Evolutionary conservation across 2,329 filamentous ascomycete species (phyloP), one percentile per base, ranked within the genome.

Genomic region (Botrytis porri): DNA sequence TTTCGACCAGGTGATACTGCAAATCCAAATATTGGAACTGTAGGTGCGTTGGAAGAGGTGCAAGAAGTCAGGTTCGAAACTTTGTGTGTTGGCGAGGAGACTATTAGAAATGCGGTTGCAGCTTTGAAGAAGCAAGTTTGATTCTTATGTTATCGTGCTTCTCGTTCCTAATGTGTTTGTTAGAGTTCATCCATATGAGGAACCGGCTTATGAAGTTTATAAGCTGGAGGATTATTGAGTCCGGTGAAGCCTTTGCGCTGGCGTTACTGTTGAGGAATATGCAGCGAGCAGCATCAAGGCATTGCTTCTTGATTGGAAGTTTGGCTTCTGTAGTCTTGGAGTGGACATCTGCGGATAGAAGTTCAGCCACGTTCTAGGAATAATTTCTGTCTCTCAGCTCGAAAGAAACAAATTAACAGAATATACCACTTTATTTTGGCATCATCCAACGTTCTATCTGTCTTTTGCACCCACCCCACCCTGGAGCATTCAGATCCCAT

Each of bases 1-100:
- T 93, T 93, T 80, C 86, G 88, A 0, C 90, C 90, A 0, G 88
- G 88, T 0, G 84, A 85, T 72, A 80, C 83, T 0, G 89, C 91
- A 0, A 90, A 90, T 66, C 90, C 91, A 5, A 82, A 88, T 77
- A 88, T 92, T 74, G 91, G 91, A 0, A 81, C 82, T 16, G 82
- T 85, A 1, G 89, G 89, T 1, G 80, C 83, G 51, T 77, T 92
- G 1, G 89, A 92, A 80, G 80, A 88, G 73, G 84, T 88, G 0
- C 84, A 86, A 3, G 91, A 93, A 80, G 84, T 87, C 1, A 85
- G 85, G 64, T 87, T 91, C 18, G 90, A 93, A 83, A 87, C 87
- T 0, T 78, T 92, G 3, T 90, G 89, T 78, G 77, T 88, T 0
- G 89, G 89, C 0, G 85, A 87, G 77, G 87, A 90, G 10, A 83